A percentile compares a stretch with the other conserved stretches of the same genome.
Conservation (phyloP, 176 grass and related monocot genomes). For the Avena atlantica region DNA sequence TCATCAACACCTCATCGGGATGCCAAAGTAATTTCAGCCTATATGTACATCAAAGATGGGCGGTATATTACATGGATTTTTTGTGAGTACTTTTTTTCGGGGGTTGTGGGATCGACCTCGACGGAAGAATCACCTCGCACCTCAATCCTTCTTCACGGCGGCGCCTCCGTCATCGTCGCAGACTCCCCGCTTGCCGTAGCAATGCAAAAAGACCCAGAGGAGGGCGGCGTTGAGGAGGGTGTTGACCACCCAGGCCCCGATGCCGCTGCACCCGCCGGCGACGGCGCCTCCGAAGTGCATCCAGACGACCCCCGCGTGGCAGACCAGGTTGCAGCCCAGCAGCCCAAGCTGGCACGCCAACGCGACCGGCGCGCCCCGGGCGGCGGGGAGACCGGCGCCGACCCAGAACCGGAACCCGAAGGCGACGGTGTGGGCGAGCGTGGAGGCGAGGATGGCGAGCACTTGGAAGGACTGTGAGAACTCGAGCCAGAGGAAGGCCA, state of each 20-base stretch:
- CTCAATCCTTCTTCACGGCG: no score
- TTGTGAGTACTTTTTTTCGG: no score
- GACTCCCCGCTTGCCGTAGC: slow-evolving; percentile 62
- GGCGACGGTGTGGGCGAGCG: slow-evolving; percentile 71
- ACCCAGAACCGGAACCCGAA: slow-evolving; percentile 79
- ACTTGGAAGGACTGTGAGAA: slow-evolving; percentile 98
- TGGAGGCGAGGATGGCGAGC: slow-evolving; percentile 77
- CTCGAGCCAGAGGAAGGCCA: slow-evolving; percentile 96
- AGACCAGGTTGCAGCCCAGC: slow-evolving; percentile 68
- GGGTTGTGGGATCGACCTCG: neutral
- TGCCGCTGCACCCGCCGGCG: slow-evolving; percentile 80
- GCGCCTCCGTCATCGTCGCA: slow-evolving; percentile 43
- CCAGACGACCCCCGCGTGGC: slow-evolving; percentile 77
- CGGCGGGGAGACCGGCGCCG: slow-evolving; percentile 59
- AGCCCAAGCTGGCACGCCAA: slow-evolving; percentile 67
- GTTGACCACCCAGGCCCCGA: slow-evolving; percentile 84
- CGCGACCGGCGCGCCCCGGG: slow-evolving; percentile 41
- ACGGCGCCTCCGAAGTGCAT: slow-evolving; percentile 73
- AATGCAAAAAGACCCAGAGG: slow-evolving; percentile 83
- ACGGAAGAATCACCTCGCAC: neutral
- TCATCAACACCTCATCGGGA: neutral
- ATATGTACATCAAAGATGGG: slow-evolving; percentile 44
- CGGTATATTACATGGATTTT: slow-evolving; percentile 24
- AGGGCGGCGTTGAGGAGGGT: slow-evolving; percentile 69
- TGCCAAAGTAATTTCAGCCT: neutral